Base-by-base conservation (phyloP, 2,329 filamentous ascomycete species). In the Zymoseptoria pseudotritici region DNA sequence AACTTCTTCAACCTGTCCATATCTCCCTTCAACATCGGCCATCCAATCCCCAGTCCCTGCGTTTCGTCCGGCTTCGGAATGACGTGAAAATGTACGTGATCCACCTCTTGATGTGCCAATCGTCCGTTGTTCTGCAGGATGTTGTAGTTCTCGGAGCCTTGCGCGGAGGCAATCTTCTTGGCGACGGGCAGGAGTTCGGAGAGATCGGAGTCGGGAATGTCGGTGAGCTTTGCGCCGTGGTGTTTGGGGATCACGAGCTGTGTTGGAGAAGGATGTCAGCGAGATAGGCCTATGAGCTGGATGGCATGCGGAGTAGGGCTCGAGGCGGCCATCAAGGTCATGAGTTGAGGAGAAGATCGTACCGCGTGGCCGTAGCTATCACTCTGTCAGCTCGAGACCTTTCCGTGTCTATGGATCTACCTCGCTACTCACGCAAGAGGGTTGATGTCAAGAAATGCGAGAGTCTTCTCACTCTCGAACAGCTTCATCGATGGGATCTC, bases 401-500 rank as follows among this genome's bases (percentile, higher is more conserved):
- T 4, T 19, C 20, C 3, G 9, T n/a, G 53, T 4, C 2, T 3
- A 10, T 49, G n/a, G 17, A 21, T 17, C 26, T 53, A 21, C 2
- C 11, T 8, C 20, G 6, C 4, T 11, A 60, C 65, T 56, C 56
- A 67, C 65, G 65, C 59, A 21, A 97, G 79, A 3, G 94, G 94
- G 66, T 91, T 87, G 77, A 99, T 97, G 75, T 99, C 94, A 66
- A 99, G 88, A 76, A 99, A 99, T 9, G 94, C 94, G 63, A 96
- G 82, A 53, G 93, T 90, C 79, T 93, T 96, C 46, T 96, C 89
- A 70, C 85, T 94, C 79, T 99, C 94, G 73, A 90, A 92, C 77
- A 99, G 86, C 83, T 97, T 99, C 82, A 97, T 88, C 69, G 86
- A 93, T 54, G 94, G 94, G 75, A 99, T 97, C 63, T 97, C 93